These are phyloP conservation scores for Luffa acutangula DNA, from an alignment of 306 rosid genomes.

Conservation along the genomic window DNA sequence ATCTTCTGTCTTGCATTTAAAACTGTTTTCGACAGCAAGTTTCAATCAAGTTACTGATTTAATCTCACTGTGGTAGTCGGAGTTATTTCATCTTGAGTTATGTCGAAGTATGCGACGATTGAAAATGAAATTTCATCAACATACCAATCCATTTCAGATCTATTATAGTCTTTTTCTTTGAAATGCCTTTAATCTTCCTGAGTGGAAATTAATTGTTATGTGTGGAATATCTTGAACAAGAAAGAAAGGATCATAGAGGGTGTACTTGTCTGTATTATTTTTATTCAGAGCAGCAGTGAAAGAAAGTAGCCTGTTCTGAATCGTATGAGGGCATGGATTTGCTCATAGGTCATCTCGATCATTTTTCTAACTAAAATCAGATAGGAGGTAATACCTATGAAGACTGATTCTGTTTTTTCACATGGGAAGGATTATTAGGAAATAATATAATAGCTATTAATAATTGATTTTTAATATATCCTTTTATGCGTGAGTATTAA, in stretches of 20 bases:
- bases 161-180: neutral
- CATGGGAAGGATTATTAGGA: neutral
- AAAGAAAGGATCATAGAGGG: neutral
- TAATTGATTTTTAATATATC: neutral
- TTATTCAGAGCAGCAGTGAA: neutral
- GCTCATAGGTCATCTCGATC: neutral
- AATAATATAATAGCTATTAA: neutral
- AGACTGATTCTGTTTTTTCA: neutral
- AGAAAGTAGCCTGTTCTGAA: neutral
- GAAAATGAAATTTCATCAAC: neutral
- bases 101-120: neutral
- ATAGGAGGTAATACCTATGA: neutral
- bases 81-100: neutral
- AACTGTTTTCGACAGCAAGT: neutral
- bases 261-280: neutral
- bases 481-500: neutral
- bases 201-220: neutral
- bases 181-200: neutral
- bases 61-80: neutral
- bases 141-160: neutral
- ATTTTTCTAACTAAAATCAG: neutral
- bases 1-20: neutral
- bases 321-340: neutral
- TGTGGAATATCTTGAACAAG: neutral
- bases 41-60: neutral